Percentiles rank a stretch among this genome's conserved stretches.
Conservation (phyloP, 75 land plant species). For the Selaginella moellendorffii region DNA sequence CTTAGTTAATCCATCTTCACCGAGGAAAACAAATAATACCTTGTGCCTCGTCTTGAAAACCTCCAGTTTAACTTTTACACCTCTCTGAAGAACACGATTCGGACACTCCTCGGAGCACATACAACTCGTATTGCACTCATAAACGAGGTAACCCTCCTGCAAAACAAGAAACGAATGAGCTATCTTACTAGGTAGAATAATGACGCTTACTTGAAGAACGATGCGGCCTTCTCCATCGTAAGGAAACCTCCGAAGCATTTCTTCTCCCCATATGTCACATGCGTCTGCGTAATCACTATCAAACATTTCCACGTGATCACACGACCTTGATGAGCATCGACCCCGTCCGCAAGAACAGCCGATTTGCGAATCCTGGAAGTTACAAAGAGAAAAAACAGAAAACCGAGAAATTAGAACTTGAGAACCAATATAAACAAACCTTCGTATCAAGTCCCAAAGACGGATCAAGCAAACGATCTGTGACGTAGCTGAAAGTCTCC, state of each 20-base stretch:
- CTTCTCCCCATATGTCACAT: slow-evolving; percentile 54
- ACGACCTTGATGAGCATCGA: slow-evolving; percentile 41
- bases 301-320: slow-evolving; percentile 90
- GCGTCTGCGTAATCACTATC: slow-evolving; percentile 85
- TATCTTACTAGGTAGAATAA: background rate
- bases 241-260: slow-evolving; percentile 75
- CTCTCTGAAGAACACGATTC: slow-evolving; percentile 87
- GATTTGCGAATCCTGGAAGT: slow-evolving; percentile 53
- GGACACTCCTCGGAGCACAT: slow-evolving; percentile 48
- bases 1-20: background rate
- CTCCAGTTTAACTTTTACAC: slow-evolving; percentile 72
- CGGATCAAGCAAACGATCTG: slow-evolving; percentile 57
- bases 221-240: slow-evolving; percentile 66
- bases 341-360: slow-evolving; percentile 54
- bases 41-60: slow-evolving; percentile 74
- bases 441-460: slow-evolving; percentile 48
- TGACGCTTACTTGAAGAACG: slow-evolving; percentile 51
- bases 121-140: slow-evolving; percentile 89
- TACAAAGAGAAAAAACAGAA: background rate
- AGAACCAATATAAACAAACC: slow-evolving; percentile 23
- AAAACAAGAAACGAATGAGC: background rate
- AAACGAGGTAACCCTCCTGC: slow-evolving; percentile 86
- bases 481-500: slow-evolving; percentile 61
- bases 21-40: slow-evolving; percentile 24
- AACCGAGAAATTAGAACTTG: background rate